These are phyloP conservation scores for Magnusiomyces tetraspermus DNA, from an alignment of 1,139 yeast species.

Conservation along the genomic window DNA sequence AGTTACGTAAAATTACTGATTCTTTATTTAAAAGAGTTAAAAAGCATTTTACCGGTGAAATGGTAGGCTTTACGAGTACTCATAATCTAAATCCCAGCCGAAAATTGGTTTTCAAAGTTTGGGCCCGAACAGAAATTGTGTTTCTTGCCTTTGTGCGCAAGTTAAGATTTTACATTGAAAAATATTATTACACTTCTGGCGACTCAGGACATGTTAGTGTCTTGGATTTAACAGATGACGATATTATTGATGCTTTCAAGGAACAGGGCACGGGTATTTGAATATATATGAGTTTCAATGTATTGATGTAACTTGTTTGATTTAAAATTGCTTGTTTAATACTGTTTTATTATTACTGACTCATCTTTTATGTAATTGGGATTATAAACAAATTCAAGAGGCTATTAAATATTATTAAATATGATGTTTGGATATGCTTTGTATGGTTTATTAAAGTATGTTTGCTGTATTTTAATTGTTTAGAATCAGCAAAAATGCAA, in stretches of 20 bases:
- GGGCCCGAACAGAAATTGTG: conserved; percentile 45
- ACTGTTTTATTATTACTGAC: too few relatives aligned
- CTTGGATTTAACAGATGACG: conserved; percentile 37
- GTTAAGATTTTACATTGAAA: conserved; percentile 36
- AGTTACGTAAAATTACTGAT: conserved; percentile 46
- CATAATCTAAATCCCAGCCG: conserved; percentile 36
- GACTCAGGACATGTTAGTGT: conserved; percentile 22
- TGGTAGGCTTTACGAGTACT: conserved; percentile 25
- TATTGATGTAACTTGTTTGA: too few relatives aligned
- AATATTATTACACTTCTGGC: conserved; percentile 36
- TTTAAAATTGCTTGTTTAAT: too few relatives aligned
- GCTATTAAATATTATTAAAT: too few relatives aligned
- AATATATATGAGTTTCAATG: too few relatives aligned
- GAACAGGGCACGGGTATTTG: background rate
- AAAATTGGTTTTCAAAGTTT: conserved; percentile 38
- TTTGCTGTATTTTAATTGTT: too few relatives aligned
- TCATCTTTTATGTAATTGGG: too few relatives aligned
- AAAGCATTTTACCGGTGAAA: conserved; percentile 42
- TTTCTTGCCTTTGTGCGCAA: conserved; percentile 37
- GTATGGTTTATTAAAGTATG: too few relatives aligned
- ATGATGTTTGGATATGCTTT: too few relatives aligned
- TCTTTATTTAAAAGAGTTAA: conserved; percentile 50
- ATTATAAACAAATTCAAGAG: too few relatives aligned
- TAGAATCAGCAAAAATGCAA: too few relatives aligned
- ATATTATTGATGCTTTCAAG: conserved; percentile 35